Evolutionary conservation across 108 stramenopile genomes (phyloP).

Genomic region (Fragilaria crotonensis): DNA sequence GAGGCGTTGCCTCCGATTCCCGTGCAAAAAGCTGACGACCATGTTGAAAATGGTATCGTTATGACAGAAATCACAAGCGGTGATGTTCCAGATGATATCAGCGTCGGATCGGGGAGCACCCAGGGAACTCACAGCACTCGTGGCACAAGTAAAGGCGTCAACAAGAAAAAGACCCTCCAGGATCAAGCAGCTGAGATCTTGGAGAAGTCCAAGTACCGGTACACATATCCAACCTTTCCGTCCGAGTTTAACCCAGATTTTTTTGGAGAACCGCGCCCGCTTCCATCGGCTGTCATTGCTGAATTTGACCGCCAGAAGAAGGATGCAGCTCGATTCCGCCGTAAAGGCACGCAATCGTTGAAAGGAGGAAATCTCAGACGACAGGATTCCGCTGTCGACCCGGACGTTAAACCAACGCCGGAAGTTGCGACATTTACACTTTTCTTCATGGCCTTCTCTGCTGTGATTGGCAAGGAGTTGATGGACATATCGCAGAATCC

Average conservation of each 20-base stretch:
- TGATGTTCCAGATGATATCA: slow-evolving; percentile 24
- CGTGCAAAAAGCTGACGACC: no score
- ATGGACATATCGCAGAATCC: slow-evolving; percentile 55
- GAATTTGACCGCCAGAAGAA: slow-evolving; percentile 83
- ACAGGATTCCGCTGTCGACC: no score
- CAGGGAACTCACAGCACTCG: slow-evolving; percentile 18
- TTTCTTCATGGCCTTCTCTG: slow-evolving; percentile 50
- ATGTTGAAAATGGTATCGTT: slow-evolving; percentile 18
- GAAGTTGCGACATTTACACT: slow-evolving; percentile 47
- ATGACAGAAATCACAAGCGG: neutral
- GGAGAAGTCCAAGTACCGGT: slow-evolving; percentile 34
- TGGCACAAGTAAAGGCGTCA: neutral
- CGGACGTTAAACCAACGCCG: no score
- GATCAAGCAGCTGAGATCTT: slow-evolving; percentile 43
- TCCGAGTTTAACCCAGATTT: slow-evolving; percentile 50
- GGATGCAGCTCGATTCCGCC: slow-evolving; percentile 71
- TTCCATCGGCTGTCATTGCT: slow-evolving; percentile 76
- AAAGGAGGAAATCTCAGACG: slow-evolving; percentile 13
- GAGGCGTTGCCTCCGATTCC: slow-evolving; percentile 40
- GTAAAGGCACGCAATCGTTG: slow-evolving; percentile 15
- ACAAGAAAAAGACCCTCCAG: slow-evolving; percentile 26
- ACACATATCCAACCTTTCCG: slow-evolving; percentile 65
- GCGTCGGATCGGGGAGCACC: slow-evolving; percentile 33
- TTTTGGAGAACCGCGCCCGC: slow-evolving; percentile 67
- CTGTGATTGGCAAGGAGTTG: slow-evolving; percentile 62